These are phyloP conservation scores for Neolentinus lepideus DNA, from an alignment of 1,284 basidiomycete genomes.

Conservation along the genomic window DNA sequence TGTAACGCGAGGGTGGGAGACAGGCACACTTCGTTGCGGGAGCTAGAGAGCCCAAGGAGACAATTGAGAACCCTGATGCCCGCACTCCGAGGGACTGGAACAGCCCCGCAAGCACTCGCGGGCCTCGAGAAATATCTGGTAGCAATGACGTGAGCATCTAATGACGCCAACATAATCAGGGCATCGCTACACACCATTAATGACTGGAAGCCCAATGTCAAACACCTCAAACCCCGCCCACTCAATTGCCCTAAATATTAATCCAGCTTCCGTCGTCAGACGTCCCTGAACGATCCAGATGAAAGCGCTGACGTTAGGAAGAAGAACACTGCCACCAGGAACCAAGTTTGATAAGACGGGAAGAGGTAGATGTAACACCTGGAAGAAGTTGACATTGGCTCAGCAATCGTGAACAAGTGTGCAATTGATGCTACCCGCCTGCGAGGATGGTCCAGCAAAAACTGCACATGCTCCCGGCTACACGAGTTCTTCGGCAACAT, in stretches of 20 bases:
- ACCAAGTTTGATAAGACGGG: conserved; percentile 81
- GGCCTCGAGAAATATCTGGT: conserved; percentile 43
- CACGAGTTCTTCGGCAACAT: conserved; percentile 35
- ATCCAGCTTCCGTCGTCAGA: background rate
- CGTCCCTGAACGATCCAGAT: conserved; percentile 11
- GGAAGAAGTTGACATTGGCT: background rate
- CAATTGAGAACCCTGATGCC: conserved; percentile 72
- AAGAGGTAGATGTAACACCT: conserved; percentile 84
- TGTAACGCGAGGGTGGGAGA: background rate
- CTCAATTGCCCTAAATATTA: conserved; percentile 32
- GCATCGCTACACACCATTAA: conserved; percentile 32
- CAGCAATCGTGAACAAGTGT: background rate
- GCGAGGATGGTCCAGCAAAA: conserved; percentile 78
- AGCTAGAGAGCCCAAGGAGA: conserved; percentile 51
- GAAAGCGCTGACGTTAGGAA: conserved; percentile 36
- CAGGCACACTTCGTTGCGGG: conserved; percentile 56
- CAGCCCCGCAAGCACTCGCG: conserved; percentile 43
- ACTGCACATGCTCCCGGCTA: conserved; percentile 58
- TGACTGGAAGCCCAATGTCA: conserved; percentile 45
- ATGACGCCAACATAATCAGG: conserved; percentile 8
- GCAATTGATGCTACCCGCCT: conserved; percentile 24
- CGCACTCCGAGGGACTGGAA: conserved; percentile 69
- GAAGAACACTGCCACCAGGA: conserved; percentile 46
- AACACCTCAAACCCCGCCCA: conserved; percentile 49
- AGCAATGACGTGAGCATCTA: conserved; percentile 20